Evolutionary conservation across 768 basidiomycete genomes (phyloP).

Genomic region (Tremella fuciformis): DNA sequence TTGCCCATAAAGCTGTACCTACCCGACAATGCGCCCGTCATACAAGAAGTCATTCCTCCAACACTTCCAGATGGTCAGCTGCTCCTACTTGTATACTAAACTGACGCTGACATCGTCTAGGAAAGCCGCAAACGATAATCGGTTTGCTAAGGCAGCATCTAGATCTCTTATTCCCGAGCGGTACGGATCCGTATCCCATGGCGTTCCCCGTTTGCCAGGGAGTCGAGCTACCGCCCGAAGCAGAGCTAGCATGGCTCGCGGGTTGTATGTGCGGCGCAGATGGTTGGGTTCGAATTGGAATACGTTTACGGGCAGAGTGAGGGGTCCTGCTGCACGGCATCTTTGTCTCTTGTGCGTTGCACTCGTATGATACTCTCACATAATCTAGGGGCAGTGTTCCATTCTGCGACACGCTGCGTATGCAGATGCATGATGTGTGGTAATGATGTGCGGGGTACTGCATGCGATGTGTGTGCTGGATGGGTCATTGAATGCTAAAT

Average conservation of each 20-base stretch:
- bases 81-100: neutral
- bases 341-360: too few species aligned
- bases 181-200: constrained; percentile 55
- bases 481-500: too few species aligned
- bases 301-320: constrained; percentile 48
- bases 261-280: constrained; percentile 88
- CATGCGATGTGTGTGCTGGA: too few species aligned
- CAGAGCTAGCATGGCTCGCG: constrained; percentile 92
- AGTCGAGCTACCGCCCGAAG: constrained; percentile 72
- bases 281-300: constrained; percentile 88
- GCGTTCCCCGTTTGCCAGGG: constrained; percentile 84
- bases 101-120: constrained; percentile 56
- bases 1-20: constrained; percentile 87
- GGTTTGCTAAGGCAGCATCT: constrained; percentile 68
- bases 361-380: too few species aligned
- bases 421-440: too few species aligned
- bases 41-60: constrained; percentile 86
- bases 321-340: neutral
- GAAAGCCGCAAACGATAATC: constrained; percentile 68
- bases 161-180: constrained; percentile 71
- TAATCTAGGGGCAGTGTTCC: too few species aligned
- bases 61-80: constrained; percentile 69
- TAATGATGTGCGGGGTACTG: too few species aligned
- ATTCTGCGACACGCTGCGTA: too few species aligned
- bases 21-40: constrained; percentile 75